phyloP scores from a whole-genome alignment of 164 flowering plant species.

The Tinospora cordifolia region DNA sequence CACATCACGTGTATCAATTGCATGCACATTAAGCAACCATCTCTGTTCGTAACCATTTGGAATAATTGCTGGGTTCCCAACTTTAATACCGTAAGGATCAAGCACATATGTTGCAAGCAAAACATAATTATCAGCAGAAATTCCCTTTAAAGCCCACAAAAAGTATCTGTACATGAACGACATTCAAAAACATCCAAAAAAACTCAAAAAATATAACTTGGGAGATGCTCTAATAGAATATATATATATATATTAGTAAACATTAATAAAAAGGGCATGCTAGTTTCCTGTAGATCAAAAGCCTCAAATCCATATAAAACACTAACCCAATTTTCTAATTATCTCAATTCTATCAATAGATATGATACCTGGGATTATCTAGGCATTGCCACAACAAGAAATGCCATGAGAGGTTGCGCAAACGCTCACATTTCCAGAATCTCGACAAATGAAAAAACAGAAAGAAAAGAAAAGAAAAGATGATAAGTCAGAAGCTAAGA shows the following conservation, averaged over 20 bases:
- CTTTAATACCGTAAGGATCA: conserved; percentile 74
- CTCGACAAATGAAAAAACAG: not conserved
- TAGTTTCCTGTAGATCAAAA: too few relatives aligned
- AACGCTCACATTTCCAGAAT: not conserved
- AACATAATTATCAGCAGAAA: too few relatives aligned
- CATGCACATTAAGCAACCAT: conserved; percentile 84
- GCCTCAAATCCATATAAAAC: not conserved
- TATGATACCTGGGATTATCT: not conserved
- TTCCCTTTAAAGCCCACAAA: too few relatives aligned
- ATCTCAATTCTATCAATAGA: not conserved
- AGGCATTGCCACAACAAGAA: not conserved
- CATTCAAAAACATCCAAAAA: too few relatives aligned
- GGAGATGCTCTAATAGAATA: too few relatives aligned
- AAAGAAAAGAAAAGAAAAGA: too few relatives aligned
- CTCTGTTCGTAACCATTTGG: conserved; percentile 65
- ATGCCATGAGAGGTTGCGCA: not conserved
- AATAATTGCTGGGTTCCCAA: conserved; percentile 57
- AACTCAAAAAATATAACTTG: too few relatives aligned
- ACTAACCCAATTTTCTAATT: not conserved
- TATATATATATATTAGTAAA: too few relatives aligned
- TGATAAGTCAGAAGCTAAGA: conserved; percentile 29
- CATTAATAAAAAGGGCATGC: too few relatives aligned
- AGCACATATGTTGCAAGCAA: conserved; percentile 59
- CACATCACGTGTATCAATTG: conserved; percentile 80
- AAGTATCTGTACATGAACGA: too few relatives aligned